Conservation (phyloP, 164 flowering plant genomes). For the Euptelea pleiosperma region DNA sequence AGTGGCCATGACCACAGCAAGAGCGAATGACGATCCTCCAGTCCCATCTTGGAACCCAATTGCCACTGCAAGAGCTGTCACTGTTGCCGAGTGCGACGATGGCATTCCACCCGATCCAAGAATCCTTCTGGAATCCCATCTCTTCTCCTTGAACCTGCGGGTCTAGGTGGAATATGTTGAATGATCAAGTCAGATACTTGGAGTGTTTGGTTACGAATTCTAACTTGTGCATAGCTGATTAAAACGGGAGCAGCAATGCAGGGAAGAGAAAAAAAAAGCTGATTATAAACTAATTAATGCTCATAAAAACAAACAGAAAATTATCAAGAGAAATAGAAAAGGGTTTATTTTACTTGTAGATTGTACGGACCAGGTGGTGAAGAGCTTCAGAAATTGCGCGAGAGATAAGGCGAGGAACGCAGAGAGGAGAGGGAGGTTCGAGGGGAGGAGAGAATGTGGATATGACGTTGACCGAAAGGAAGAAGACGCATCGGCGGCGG, state of each 20-base stretch:
- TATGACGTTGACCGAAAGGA: conserved; percentile 23
- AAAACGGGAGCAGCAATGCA: too few relatives aligned
- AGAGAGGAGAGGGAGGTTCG: conserved; percentile 65
- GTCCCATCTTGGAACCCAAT: conserved; percentile 71
- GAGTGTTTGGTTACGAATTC: too few relatives aligned
- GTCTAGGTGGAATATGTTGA: too few relatives aligned
- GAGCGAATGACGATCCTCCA: conserved; percentile 58
- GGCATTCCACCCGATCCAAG: conserved; percentile 95
- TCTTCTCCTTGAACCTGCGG: conserved; percentile 85
- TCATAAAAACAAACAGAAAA: too few relatives aligned
- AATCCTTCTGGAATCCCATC: conserved; percentile 79
- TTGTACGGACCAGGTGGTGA: conserved; percentile 65
- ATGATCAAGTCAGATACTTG: too few relatives aligned
- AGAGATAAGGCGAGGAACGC: conserved; percentile 71
- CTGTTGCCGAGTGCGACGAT: conserved; percentile 86
- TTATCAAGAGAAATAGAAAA: conserved; percentile 1
- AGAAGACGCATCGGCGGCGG: conserved; percentile 47
- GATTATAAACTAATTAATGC: too few relatives aligned
- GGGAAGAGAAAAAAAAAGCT: too few relatives aligned
- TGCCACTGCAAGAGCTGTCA: conserved; percentile 72
- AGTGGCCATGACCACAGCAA: conserved; percentile 71
- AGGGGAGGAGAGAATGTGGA: conserved; percentile 26
- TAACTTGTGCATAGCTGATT: too few relatives aligned
- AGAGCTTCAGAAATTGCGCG: conserved; percentile 84
- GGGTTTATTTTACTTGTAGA: conserved; percentile 1